Conservation (phyloP, 129 eudicot genomes). For the Saussurea involucrata region DNA sequence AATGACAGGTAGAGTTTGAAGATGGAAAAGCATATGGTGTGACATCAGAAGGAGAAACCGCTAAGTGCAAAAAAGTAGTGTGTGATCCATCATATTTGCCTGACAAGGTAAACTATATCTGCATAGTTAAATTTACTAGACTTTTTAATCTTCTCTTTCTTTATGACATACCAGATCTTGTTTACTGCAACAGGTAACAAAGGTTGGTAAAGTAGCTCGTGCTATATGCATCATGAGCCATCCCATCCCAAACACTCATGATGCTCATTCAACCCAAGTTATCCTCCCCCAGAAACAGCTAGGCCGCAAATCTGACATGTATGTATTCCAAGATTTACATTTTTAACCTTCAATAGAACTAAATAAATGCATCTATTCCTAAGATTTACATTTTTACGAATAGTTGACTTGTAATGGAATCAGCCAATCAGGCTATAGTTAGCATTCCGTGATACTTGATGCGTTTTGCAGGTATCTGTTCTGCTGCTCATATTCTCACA, state of each 20-base stretch:
- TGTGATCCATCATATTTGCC: conserved; percentile 66
- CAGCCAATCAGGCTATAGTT: not conserved
- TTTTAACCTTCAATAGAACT: not conserved
- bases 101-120: conserved; percentile 37
- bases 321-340: conserved; percentile 16
- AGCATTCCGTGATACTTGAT: not conserved
- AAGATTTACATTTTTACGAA: not conserved
- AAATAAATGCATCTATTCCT: conserved; percentile 34
- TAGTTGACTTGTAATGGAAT: not conserved
- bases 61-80: conserved; percentile 67
- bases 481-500: conserved; percentile 72
- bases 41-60: conserved; percentile 74
- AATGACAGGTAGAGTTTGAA: conserved; percentile 51
- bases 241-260: conserved; percentile 60
- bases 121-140: not conserved
- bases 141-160: not conserved
- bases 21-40: conserved; percentile 59
- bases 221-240: conserved; percentile 75
- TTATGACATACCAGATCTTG: not conserved
- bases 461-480: conserved; percentile 49
- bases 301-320: conserved; percentile 73
- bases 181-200: conserved; percentile 42
- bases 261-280: conserved; percentile 64
- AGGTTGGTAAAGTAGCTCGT: conserved; percentile 71
- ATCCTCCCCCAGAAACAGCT: conserved; percentile 70